Conservation (phyloP, 495 filamentous ascomycete genomes). For the Hypoxylon subgilvum region DNA sequence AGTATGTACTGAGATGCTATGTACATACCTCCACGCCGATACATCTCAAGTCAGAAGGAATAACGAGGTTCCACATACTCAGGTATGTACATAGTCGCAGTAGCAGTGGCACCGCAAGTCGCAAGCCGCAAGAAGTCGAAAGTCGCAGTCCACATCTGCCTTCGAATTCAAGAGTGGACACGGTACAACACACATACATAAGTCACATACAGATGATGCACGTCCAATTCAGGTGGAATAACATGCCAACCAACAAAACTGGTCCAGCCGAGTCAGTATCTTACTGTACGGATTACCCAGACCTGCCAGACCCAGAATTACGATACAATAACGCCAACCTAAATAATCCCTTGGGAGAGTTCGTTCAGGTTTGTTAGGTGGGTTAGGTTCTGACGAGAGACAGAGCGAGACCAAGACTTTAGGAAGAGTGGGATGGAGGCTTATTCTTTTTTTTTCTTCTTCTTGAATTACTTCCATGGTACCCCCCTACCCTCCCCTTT, state of each 20-base stretch:
- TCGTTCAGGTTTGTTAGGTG: constrained; percentile 20
- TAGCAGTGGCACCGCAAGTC: too few relatives aligned
- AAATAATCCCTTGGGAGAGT: constrained; percentile 25
- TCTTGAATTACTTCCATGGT: background rate
- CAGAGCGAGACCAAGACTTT: background rate
- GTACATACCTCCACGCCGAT: background rate
- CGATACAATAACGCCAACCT: constrained; percentile 38
- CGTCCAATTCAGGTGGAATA: constrained; percentile 25
- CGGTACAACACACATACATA: constrained; percentile 25
- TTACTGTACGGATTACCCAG: too few relatives aligned
- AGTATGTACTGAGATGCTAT: background rate
- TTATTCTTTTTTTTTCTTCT: background rate
- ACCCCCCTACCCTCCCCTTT: too few relatives aligned
- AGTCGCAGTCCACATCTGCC: background rate
- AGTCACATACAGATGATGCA: too few relatives aligned
- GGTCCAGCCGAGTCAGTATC: constrained; percentile 26
- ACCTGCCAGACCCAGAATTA: constrained; percentile 35
- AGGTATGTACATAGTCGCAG: too few relatives aligned
- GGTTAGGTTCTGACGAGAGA: constrained; percentile 34
- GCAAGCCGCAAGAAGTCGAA: too few relatives aligned
- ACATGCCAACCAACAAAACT: constrained; percentile 31
- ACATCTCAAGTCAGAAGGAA: too few relatives aligned
- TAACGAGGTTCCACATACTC: background rate
- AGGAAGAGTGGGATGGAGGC: background rate
- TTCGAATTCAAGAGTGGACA: constrained; percentile 16